Base-by-base conservation (phyloP, 208 protist species). In the Trypanosoma lewisi region DNA sequence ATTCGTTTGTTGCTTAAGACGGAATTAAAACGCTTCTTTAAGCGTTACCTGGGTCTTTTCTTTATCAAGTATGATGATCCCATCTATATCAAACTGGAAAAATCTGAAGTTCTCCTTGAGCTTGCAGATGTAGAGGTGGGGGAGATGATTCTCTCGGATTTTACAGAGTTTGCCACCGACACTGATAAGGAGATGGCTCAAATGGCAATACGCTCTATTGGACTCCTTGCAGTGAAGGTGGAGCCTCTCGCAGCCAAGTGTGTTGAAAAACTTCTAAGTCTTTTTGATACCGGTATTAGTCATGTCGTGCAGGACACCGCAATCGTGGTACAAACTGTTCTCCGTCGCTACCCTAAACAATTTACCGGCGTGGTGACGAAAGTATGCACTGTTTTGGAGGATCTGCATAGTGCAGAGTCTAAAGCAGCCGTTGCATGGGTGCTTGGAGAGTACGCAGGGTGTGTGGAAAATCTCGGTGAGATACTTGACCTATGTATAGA, bases 11-110 rank as follows among this genome's bases (percentile, higher is more conserved):
- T 99, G 47, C 69, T 99, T 4, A 95, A 97, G 68, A 96, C 89
- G 1, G 57, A 54, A 49, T 67, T 97, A 82, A 33, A 52, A 41
- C 54, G 80, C 91, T 85, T 69, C 58, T 89, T 99, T 25, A 61
- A 58, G 11, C 45, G 52, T 6, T 55, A 85, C 39, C 50, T 98
- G 27, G 82, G 83, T 53, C 71, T 98, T 8, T 99, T 99, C 75
- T 98, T 99, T 73, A 90, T 97, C 63, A 98, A 98, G 75, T 99
- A 99, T 83, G 99, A 99, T 67, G 98, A 99, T 62, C 97, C 98
- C 25, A 94, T 98, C 63, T 99, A 99, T 68, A 94, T 99, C 36
- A 99, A 99, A 75, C 88, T 99, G 68, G 98, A 99, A 79, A 99
- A 99, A 80, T 82, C 99, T 14, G 94, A 99, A 37, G 87, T 99